Evolutionary conservation across 148 eudicot genomes (phyloP).

Genomic region (Arctostaphylos glauca): DNA sequence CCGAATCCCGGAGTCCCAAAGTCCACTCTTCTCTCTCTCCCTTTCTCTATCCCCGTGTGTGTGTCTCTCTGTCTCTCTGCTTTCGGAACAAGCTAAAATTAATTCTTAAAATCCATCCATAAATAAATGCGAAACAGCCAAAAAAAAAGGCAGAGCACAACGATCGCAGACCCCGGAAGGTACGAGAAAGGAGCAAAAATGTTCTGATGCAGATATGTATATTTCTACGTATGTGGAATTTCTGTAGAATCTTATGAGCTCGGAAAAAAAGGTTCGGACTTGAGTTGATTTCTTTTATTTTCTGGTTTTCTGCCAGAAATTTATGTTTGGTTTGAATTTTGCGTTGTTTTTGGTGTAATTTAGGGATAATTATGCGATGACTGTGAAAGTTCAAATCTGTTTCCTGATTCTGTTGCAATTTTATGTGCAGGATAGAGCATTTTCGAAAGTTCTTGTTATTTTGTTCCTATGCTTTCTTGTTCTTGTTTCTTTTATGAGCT

Average conservation of each 20-base stretch:
- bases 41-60: neutral
- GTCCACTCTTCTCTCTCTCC: neutral
- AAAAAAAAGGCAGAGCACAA: neutral
- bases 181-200: neutral
- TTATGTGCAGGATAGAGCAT: neutral
- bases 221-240: neutral
- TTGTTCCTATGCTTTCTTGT: neutral
- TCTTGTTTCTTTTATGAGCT: neutral
- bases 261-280: neutral
- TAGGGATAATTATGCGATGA: neutral
- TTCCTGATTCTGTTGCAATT: neutral
- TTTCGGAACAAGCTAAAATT: neutral
- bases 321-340: neutral
- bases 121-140: neutral
- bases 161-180: neutral
- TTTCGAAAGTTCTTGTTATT: neutral
- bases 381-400: slow-evolving; percentile 10
- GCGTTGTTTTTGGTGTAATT: neutral
- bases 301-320: neutral
- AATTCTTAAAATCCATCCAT: no score
- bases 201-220: neutral
- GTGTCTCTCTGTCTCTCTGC: neutral
- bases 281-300: neutral
- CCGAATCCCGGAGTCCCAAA: neutral
- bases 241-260: neutral